Base-by-base conservation (phyloP, 2,329 filamentous ascomycete genomes). In the Diaporthe velutina region DNA sequence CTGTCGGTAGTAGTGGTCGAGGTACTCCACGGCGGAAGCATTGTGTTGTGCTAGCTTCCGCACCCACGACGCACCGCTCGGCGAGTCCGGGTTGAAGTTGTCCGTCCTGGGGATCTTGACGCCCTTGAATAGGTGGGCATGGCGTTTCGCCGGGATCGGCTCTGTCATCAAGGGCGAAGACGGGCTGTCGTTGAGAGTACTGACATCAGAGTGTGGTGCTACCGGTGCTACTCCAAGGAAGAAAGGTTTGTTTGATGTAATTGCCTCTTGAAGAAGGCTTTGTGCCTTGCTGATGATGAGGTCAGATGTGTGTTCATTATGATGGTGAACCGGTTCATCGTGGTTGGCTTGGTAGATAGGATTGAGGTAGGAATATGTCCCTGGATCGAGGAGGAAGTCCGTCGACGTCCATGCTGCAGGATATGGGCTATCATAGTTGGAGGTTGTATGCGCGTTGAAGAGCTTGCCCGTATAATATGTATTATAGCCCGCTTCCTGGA, bases 311-410 rank as follows among this genome's bases (percentile, higher is more conserved):
- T 92, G 88, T 55, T 88, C 81, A 1, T 89, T 89, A 57, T 89
- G 84, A 74, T 90, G 88, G 77, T 86, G 89, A 15, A 88, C 84
- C 0, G 91, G 91, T 0, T 85, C 80, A 2, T 90, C 86, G 1
- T 84, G 81, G 75, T 93, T 90, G 13, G 90, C 86, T 75, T 92
- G 89, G 80, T 91, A 92, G 6, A 88, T 91, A 2, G 90, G 85
- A 79, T 94, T 93, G 35, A 91, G 86, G 79, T 94, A 95, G 38
- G 89, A 85, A 78, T 94, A 94, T 0, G 93, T 94, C 77, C 87
- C 89, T 0, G 92, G 92, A 76, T 94, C 92, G 1, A 93, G 83
- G 1, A 93, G 83, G 77, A 93, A 87, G 77, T 84, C 81, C 0
- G 89, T 91, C 0, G 85, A 85, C 38, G 86, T 92, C 84, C 89